phyloP scores from a whole-genome alignment of 805 yeast genomes.

The Kazachstania kunashirensis region DNA sequence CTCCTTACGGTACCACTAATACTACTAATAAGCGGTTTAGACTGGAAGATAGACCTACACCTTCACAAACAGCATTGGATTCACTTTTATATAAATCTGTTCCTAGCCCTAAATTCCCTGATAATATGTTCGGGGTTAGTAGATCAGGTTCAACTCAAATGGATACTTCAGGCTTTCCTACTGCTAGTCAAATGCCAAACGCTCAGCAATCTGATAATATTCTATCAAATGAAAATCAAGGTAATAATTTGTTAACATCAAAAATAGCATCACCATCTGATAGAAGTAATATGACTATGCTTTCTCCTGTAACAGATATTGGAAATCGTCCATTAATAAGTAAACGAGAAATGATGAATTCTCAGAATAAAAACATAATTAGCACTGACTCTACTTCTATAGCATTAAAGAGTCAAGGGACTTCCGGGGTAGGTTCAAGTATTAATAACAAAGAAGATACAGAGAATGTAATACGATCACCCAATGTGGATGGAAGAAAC shows the following conservation, averaged over 20 bases:
- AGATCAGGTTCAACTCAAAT: background rate
- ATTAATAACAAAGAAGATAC: background rate
- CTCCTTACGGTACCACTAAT: conserved; percentile 8
- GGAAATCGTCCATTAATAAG: background rate
- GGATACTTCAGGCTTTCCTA: background rate
- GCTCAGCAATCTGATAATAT: background rate
- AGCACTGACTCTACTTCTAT: background rate
- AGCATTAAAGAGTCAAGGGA: background rate
- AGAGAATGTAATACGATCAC: too few relatives aligned
- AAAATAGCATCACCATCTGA: background rate
- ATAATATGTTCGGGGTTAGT: background rate
- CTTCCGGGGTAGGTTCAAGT: background rate
- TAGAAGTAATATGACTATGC: background rate
- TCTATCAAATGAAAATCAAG: background rate
- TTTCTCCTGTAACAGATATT: background rate
- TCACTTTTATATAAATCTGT: conserved; percentile 22
- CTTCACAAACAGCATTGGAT: conserved; percentile 26
- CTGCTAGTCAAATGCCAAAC: too few relatives aligned
- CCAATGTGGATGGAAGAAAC: background rate
- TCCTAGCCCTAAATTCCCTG: conserved; percentile 8
- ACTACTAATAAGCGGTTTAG: conserved; percentile 13
- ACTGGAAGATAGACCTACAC: conserved; percentile 22
- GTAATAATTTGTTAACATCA: background rate
- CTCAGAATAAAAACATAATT: background rate
- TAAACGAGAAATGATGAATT: background rate